Percentiles rank a stretch among this genome's conserved stretches.
Conservation (phyloP, 768 basidiomycete genomes). For the Boletus pseudo-olivaceus region DNA sequence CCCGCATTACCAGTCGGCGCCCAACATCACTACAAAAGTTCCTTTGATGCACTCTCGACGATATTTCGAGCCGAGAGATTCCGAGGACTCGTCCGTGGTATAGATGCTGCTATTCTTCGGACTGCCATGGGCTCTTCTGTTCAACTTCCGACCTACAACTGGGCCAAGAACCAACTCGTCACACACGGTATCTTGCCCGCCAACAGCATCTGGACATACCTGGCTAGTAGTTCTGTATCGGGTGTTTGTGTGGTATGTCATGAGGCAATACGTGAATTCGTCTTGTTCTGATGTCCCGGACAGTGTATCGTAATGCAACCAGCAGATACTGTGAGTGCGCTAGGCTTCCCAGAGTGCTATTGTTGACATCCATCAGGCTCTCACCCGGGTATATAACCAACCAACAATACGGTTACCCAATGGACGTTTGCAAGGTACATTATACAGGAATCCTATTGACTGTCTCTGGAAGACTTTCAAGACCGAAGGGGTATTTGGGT, state of each 20-base stretch:
- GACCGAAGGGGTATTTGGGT: conserved; percentile 85
- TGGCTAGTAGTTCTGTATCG: conserved; percentile 84
- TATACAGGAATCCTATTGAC: conserved; percentile 92
- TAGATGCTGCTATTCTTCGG: conserved; percentile 89
- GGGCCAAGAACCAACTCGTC: conserved; percentile 80
- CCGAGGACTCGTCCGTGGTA: conserved; percentile 82
- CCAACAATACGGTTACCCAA: conserved; percentile 69
- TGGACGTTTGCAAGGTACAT: conserved; percentile 66
- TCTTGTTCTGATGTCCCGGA: conserved; percentile 6
- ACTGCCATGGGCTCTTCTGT: conserved; percentile 96
- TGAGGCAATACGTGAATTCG: neutral
- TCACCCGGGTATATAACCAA: conserved; percentile 97
- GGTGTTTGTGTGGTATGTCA: conserved; percentile 84
- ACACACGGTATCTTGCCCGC: conserved; percentile 63
- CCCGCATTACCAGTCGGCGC: conserved; percentile 91
- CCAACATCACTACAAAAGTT: conserved; percentile 87
- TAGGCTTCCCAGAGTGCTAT: neutral
- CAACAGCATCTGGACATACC: conserved; percentile 81
- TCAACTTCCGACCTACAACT: conserved; percentile 94
- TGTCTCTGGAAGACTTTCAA: conserved; percentile 96
- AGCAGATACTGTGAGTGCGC: conserved; percentile 72
- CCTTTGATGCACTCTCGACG: conserved; percentile 74
- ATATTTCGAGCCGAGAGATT: conserved; percentile 77
- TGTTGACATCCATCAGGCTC: conserved; percentile 43
- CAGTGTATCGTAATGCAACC: conserved; percentile 94